These are phyloP conservation scores for Diaporthe humulicola DNA, from an alignment of 2,329 filamentous ascomycete species.

Conservation along the genomic window DNA sequence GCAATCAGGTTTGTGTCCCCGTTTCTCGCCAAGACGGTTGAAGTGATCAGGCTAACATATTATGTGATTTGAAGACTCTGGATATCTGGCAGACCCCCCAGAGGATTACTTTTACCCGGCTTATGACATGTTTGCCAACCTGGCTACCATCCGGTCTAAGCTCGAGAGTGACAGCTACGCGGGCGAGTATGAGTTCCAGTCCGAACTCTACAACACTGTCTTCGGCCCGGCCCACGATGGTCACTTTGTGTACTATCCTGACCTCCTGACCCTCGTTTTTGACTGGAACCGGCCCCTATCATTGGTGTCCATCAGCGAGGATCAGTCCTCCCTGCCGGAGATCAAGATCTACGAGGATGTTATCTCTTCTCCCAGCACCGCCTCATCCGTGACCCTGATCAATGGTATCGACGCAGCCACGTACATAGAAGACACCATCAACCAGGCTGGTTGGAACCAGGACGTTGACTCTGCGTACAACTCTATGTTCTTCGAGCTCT, in stretches of 20 bases:
- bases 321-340: slow-evolving; percentile 50
- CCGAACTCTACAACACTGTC: slow-evolving; percentile 54
- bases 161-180: slow-evolving; percentile 51
- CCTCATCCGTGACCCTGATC: slow-evolving; percentile 45
- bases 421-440: slow-evolving; percentile 58
- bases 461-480: slow-evolving; percentile 53
- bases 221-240: slow-evolving; percentile 57
- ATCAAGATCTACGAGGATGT: slow-evolving; percentile 62
- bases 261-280: slow-evolving; percentile 54
- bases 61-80: slow-evolving; percentile 53
- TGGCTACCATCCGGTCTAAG: slow-evolving; percentile 50
- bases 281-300: slow-evolving; percentile 52
- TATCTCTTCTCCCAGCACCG: slow-evolving; percentile 43
- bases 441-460: slow-evolving; percentile 51
- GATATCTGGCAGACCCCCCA: slow-evolving; percentile 55
- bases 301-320: slow-evolving; percentile 57
- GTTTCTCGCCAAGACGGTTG: slow-evolving; percentile 24
- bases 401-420: slow-evolving; percentile 48
- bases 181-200: slow-evolving; percentile 57
- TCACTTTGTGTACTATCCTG: slow-evolving; percentile 57
- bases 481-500: slow-evolving; percentile 51
- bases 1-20: slow-evolving; percentile 50
- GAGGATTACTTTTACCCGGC: slow-evolving; percentile 53
- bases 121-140: slow-evolving; percentile 53
- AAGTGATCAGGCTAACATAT: slow-evolving; percentile 45